Conservation (phyloP, 2,329 filamentous ascomycete genomes). For the Aspergillus brasiliensis region DNA sequence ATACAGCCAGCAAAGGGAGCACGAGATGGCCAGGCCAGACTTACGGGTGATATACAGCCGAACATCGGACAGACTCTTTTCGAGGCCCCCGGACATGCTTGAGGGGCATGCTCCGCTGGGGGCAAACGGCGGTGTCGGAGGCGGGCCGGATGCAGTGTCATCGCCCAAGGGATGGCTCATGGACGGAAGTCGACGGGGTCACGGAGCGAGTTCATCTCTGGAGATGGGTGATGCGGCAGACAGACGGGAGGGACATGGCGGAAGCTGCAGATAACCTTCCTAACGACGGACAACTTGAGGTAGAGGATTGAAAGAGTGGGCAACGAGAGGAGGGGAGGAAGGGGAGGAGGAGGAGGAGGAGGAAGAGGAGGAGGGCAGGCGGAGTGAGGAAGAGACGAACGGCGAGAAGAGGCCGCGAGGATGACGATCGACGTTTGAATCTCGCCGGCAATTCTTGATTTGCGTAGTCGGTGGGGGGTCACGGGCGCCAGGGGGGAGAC, state of each 20-base stretch:
- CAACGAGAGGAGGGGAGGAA: background rate
- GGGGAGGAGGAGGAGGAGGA: background rate
- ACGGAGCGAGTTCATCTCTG: conserved; percentile 4
- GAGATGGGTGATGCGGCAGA: background rate
- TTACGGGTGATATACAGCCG: conserved; percentile 18
- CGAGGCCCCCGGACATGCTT: conserved; percentile 21
- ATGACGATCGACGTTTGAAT: conserved; percentile 6
- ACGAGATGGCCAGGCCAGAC: background rate
- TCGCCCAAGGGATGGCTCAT: conserved; percentile 5
- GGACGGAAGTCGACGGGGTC: background rate
- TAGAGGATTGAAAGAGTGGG: background rate
- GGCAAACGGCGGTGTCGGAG: conserved; percentile 7
- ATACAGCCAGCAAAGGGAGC: background rate
- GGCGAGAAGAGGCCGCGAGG: background rate
- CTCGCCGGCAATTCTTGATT: conserved; percentile 7
- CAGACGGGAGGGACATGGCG: conserved; percentile 3
- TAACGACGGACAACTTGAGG: background rate
- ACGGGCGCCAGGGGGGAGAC: background rate
- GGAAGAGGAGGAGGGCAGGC: too few relatives aligned
- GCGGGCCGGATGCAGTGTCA: conserved; percentile 1
- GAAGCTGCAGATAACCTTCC: background rate
- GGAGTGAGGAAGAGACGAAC: background rate
- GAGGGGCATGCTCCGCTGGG: conserved; percentile 18
- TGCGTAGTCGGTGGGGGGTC: conserved; percentile 1
- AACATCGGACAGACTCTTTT: conserved; percentile 17